phyloP scores from a whole-genome alignment of 192 early-diverging fungal species.

The Gamsiella multidivaricata region DNA sequence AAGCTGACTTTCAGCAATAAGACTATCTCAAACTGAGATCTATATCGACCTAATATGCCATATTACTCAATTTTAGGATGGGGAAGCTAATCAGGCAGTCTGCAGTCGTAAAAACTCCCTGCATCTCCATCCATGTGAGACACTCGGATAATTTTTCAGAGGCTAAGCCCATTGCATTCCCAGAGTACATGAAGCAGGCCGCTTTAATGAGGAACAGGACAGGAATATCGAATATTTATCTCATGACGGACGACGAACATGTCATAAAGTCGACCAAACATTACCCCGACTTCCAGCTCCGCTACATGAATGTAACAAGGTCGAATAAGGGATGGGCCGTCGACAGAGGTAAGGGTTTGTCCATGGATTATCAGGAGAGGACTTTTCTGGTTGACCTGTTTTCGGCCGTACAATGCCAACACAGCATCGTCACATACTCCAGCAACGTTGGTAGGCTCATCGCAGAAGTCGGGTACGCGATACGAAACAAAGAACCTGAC shows the following conservation, averaged over 20 bases:
- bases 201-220: neutral
- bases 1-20: constrained; percentile 4
- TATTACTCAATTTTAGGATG: constrained; percentile 3
- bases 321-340: constrained; percentile 23
- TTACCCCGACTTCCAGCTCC: constrained; percentile 15
- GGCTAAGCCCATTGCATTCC: neutral
- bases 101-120: neutral
- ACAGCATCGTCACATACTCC: constrained; percentile 29
- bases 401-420: constrained; percentile 19
- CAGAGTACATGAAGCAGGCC: constrained; percentile 19
- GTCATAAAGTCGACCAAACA: constrained; percentile 18
- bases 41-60: constrained; percentile 27
- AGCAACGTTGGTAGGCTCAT: constrained; percentile 33
- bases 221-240: constrained; percentile 14
- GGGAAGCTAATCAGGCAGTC: constrained; percentile 10
- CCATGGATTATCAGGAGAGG: constrained; percentile 12
- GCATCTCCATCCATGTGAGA: constrained; percentile 34
- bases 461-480: constrained; percentile 10
- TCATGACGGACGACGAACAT: constrained; percentile 28
- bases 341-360: neutral
- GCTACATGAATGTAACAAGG: constrained; percentile 17
- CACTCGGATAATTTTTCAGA: constrained; percentile 27
- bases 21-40: constrained; percentile 27
- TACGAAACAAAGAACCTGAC: constrained; percentile 14
- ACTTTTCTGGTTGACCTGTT: constrained; percentile 20